Evolutionary conservation across 495 filamentous ascomycete species (phyloP).

Genomic region (Trichocladium uniseriatum): DNA sequence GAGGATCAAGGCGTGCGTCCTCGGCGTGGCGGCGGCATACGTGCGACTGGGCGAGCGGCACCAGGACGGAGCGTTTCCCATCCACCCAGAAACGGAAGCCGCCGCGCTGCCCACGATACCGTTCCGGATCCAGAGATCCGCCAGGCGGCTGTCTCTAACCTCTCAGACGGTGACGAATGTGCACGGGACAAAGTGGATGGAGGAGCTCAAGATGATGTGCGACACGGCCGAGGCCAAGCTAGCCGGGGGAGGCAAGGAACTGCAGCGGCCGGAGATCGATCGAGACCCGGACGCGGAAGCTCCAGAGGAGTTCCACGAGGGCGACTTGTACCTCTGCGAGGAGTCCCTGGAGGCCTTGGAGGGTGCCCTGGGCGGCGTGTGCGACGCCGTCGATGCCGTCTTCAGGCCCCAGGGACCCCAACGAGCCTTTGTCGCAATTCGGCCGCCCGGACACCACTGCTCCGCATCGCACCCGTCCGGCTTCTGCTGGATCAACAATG

Average conservation of each 20-base stretch:
- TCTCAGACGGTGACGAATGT: conserved; percentile 70
- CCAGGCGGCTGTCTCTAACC: conserved; percentile 51
- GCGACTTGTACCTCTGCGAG: conserved; percentile 80
- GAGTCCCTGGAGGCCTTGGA: conserved; percentile 82
- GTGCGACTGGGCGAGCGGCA: conserved; percentile 77
- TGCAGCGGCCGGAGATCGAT: conserved; percentile 50
- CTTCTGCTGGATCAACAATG: conserved; percentile 98
- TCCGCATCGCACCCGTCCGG: conserved; percentile 79
- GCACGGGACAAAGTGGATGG: conserved; percentile 84
- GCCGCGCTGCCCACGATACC: conserved; percentile 51
- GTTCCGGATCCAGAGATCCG: conserved; percentile 72
- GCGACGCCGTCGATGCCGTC: conserved; percentile 82
- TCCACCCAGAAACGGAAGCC: conserved; percentile 43
- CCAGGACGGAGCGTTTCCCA: conserved; percentile 56
- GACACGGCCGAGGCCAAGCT: conserved; percentile 64
- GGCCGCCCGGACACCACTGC: conserved; percentile 91
- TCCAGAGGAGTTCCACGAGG: conserved; percentile 56
- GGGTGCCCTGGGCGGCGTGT: conserved; percentile 79
- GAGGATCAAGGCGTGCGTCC: conserved; percentile 70
- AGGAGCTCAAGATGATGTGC: conserved; percentile 79
- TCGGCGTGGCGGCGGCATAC: conserved; percentile 82
- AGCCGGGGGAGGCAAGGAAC: conserved; percentile 62
- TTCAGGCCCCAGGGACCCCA: conserved; percentile 52
- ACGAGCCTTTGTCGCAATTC: conserved; percentile 70
- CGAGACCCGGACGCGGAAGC: conserved; percentile 38